Evolutionary conservation across 305 asterid species (phyloP).

Genomic region (Solanum hybrid): DNA sequence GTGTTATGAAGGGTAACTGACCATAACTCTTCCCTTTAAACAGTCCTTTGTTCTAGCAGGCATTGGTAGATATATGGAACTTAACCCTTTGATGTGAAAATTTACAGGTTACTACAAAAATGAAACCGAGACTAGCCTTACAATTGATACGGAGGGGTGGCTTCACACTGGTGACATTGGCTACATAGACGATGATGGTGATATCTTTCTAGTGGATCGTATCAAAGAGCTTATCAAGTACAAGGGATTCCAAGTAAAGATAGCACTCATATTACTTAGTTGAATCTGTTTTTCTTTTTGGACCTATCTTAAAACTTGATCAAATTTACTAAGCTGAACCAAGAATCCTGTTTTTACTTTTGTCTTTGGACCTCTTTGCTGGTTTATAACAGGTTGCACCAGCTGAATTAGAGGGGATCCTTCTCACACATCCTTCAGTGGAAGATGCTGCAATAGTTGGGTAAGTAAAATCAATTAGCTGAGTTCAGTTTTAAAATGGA

Average conservation of each 20-base stretch:
- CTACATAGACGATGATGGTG: conserved; percentile 82
- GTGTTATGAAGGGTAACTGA: conserved; percentile 67
- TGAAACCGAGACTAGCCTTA: conserved; percentile 56
- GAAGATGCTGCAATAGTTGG: conserved; percentile 93
- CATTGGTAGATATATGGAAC: neutral
- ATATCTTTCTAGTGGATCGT: conserved; percentile 74
- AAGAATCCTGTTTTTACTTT: neutral
- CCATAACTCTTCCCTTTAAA: neutral
- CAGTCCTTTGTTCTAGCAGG: neutral
- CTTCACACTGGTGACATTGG: conserved; percentile 94
- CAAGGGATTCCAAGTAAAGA: conserved; percentile 83
- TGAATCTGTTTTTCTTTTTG: neutral
- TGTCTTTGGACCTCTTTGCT: neutral
- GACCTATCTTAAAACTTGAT: neutral
- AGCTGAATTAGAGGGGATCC: conserved; percentile 88
- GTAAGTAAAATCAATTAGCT: conserved; percentile 16
- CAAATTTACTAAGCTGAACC: neutral
- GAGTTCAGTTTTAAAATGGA: neutral
- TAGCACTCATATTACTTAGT: neutral
- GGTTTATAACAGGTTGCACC: conserved; percentile 64
- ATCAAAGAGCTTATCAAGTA: conserved; percentile 85
- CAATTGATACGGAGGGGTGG: conserved; percentile 78
- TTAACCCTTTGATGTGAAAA: neutral
- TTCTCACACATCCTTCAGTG: conserved; percentile 66
- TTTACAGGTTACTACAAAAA: conserved; percentile 70